These are phyloP conservation scores for Tuber umbilicatum DNA, from an alignment of 495 filamentous ascomycete species.

Conservation along the genomic window DNA sequence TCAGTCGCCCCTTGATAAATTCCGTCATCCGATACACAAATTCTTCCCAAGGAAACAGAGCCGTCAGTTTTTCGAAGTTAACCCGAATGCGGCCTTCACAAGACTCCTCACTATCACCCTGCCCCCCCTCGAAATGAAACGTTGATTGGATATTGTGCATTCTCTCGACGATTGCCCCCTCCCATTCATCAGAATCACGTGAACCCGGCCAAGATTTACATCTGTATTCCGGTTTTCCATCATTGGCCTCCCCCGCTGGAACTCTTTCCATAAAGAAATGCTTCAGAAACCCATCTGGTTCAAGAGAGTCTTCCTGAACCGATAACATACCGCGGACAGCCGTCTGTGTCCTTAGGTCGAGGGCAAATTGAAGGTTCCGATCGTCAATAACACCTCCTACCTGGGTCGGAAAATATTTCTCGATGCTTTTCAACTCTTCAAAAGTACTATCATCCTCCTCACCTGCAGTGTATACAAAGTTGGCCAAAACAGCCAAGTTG, in stretches of 20 bases:
- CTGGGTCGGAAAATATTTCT: slow-evolving; percentile 22
- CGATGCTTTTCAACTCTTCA: slow-evolving; percentile 25
- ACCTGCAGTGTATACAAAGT: slow-evolving; percentile 20
- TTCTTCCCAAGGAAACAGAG: slow-evolving; percentile 20
- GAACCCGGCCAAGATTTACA: slow-evolving; percentile 26
- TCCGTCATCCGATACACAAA: slow-evolving; percentile 20
- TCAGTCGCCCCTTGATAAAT: slow-evolving; percentile 17
- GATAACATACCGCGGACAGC: slow-evolving; percentile 18
- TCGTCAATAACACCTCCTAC: slow-evolving; percentile 23
- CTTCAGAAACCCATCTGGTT: slow-evolving; percentile 24
- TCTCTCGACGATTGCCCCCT: slow-evolving; percentile 12
- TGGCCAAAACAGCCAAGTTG: slow-evolving; percentile 28
- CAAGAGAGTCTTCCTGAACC: slow-evolving; percentile 13
- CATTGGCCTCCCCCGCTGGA: neutral
- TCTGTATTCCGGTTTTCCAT: neutral
- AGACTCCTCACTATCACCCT: slow-evolving; percentile 3
- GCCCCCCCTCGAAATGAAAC: slow-evolving; percentile 4
- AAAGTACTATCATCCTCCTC: slow-evolving; percentile 17
- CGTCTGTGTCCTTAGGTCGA: slow-evolving; percentile 32
- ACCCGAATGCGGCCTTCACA: neutral
- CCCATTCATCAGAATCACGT: slow-evolving; percentile 13
- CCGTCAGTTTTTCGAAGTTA: slow-evolving; percentile 18
- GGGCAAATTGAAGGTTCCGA: slow-evolving; percentile 15
- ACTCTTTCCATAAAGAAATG: slow-evolving; percentile 23
- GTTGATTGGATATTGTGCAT: slow-evolving; percentile 13